These are phyloP conservation scores for Entomortierella parvispora DNA, from an alignment of 192 early-diverging fungal genomes.

Conservation along the genomic window DNA sequence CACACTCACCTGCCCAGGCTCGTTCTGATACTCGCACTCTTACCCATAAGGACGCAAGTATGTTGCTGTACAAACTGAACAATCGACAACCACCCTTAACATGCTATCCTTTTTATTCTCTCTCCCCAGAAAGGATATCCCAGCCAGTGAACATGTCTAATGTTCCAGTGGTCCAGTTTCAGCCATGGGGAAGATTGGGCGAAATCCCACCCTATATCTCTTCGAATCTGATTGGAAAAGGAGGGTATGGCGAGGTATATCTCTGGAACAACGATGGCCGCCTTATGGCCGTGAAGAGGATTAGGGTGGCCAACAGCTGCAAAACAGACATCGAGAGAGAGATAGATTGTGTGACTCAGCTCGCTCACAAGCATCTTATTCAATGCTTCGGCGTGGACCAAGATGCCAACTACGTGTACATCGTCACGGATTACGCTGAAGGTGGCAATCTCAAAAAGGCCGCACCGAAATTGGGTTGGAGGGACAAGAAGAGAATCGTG, in stretches of 20 bases:
- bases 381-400: neutral
- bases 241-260: neutral
- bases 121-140: too few relatives aligned
- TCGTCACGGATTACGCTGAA: neutral
- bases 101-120: too few relatives aligned
- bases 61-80: too few relatives aligned
- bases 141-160: too few relatives aligned
- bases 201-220: too few relatives aligned
- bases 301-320: neutral
- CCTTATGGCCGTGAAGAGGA: neutral
- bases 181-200: too few relatives aligned
- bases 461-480: neutral
- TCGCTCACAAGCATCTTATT: neutral
- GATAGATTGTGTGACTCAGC: neutral
- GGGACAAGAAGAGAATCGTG: neutral
- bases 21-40: too few relatives aligned
- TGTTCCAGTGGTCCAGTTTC: too few relatives aligned
- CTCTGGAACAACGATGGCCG: neutral
- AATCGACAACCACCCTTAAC: too few relatives aligned
- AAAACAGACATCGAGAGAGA: neutral
- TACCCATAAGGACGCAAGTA: too few relatives aligned
- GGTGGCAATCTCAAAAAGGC: constrained; percentile 3
- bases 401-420: neutral
- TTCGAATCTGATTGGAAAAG: neutral
- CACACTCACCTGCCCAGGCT: too few relatives aligned